Base-by-base conservation (phyloP, 257 asterid species). In the Solanum neorickii region DNA sequence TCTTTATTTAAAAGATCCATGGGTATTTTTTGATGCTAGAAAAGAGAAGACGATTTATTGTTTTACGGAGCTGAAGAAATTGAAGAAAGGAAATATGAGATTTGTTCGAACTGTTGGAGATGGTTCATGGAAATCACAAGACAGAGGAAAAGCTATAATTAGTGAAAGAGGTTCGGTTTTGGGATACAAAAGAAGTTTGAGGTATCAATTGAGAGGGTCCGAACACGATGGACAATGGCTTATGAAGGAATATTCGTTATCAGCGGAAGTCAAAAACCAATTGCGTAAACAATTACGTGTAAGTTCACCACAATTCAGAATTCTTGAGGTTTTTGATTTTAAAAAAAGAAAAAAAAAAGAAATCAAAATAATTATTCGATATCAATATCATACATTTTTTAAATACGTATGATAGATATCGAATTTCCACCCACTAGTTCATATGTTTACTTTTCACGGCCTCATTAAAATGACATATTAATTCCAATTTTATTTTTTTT, bases 111-210 rank as follows among this genome's bases (percentile, higher is more conserved):
- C 62, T 2, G 65, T 85, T n/a, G 83, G 82, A 25, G 42, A 44
- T 16, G 87, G 87, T 20, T 59, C 83, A 5, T 85, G 87, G 87
- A 85, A 85, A 69, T 73, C 87, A 13, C 87, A 85, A 70, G 87
- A 85, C 31, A 85, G 18, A 85, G 83, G 87, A 9, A 85, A 85
- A 31, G 25, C 69, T 6, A 46, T 85, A 27, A 70, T 27, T 37
- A 69, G 46, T 14, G 77, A 65, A 21, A 49, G 13, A 80, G 87
- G 87, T 68, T 52, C 59, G 15, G 12, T 85, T 12, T 69, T 85
- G 5, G 87, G 87, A 46, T 70, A 85, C 18, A 85, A 85, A 44
- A 68, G 87, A 56, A 85, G 87, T 31, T 47, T 85, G 56, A 70
- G 87, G 47, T 85, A 70, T 82, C 82, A 85, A 14, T 33, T 14